Evolutionary conservation across 306 rosid species (phyloP), one percentile per base, ranked within the genome.

Genomic region (Vicia faba): DNA sequence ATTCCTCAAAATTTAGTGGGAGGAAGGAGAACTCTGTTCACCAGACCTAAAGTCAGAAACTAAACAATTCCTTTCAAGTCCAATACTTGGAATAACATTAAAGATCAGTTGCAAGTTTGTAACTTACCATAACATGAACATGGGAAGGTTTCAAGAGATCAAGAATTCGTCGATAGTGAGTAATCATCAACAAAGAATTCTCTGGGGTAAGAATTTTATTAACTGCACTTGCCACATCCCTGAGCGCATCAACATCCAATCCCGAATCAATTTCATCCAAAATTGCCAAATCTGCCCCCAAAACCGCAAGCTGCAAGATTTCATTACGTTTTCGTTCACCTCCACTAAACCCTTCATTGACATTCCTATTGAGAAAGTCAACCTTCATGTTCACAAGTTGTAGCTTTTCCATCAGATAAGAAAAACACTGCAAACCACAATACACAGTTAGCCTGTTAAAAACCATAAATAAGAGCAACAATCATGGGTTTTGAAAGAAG

Each of bases 251-350:
- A 50, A 89, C 89, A 78, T 89, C 98, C 88, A 93, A 82, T 44
- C 98, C 98, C 57, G 98, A 93, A 81, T 93, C 98, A 80, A 93
- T 86, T 81, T 93, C 98, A 60, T 93, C 98, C 72, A 93, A 72
- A 68, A 93, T 83, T 43, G 91, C 86, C 89, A 93, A 77, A 43
- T 93, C 98, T 55, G 98, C 98, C 72, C 97, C 98, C 85, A 93
- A 75, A 80, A 93, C 76, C 2, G 96, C 97, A 71, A 93, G 95
- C 84, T 93, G 97, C 76, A 89, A 81, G 56, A 92, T 92, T 64
- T 92, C 96, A 76, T 92, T 92, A 45, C 98, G 96, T 81, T 92
- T 92, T 70, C 75, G 78, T 72, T 93, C 98, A 46, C 98, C 98
- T 39, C 98, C 98, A 70, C 98, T 93, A 72, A 93, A 93, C 66